Evolutionary conservation across 805 yeast species (phyloP), one percentile per base, ranked within the genome.

Genomic region (Gaillardinia entomophila): DNA sequence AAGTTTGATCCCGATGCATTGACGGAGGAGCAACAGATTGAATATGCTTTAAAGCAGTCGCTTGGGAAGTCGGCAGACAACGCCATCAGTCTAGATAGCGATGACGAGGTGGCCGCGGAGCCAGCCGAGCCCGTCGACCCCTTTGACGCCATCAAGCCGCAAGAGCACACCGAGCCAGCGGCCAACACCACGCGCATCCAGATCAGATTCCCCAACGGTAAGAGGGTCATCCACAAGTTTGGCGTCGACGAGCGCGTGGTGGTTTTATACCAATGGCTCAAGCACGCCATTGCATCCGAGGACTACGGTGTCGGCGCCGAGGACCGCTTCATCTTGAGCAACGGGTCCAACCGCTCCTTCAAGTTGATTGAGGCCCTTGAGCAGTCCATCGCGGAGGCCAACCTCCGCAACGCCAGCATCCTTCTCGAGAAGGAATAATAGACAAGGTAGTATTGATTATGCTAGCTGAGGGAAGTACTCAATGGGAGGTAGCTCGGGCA

Each of bases 181-280:
- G 71, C 75, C 0, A 66, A 78, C 0, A 61, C 68, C 5, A 85
- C 96, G 0, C 68, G 96, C 46, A 73, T 92, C 16, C 97, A 92
- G 57, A 72, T 92, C n/a, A 69, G 96, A 37, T 73, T 85, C 18
- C 92, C 89, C 12, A 86, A 81, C 47, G 97, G 97, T n/a, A 72
- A 78, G 29, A 68, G 97, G 36, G 60, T 81, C 10, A 81, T 90
- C 8, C 80, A 86, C 38, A 73, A 85, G 36, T 83, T 90, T 45
- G 57, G 60, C 6, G 48, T 72, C 8, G 53, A 60, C 6, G 95
- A 84, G 42, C 62, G 69, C 3, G 86, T 92, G 0, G 37, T 63
- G 3, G 55, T 52, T 1, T 54, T 92, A 2, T 92, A 73, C 53
- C 81, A 77, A 45, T 75, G 74, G 51, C 73, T 82, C 16, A 90